phyloP scores from a whole-genome alignment of 2,329 filamentous ascomycete genomes.

The Ilyonectria mors-panacis region DNA sequence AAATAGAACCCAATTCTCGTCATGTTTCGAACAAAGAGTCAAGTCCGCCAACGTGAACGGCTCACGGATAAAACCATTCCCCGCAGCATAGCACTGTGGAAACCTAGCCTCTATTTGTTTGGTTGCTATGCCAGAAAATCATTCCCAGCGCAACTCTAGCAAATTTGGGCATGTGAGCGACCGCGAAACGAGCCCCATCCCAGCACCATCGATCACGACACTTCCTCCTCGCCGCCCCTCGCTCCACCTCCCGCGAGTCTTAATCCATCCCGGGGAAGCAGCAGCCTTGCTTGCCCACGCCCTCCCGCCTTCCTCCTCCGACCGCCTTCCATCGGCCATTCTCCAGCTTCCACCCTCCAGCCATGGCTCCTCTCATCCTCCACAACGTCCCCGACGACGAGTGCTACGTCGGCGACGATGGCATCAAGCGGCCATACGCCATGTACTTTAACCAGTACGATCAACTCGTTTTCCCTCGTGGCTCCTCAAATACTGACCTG shows the following conservation, averaged over 20 bases:
- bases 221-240: background rate
- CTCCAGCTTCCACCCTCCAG: conserved; percentile 14
- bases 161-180: conserved; percentile 22
- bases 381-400: conserved; percentile 80
- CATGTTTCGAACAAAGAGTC: background rate
- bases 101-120: conserved; percentile 13
- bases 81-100: conserved; percentile 5
- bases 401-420: conserved; percentile 76
- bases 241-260: background rate
- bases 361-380: conserved; percentile 76
- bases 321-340: conserved; percentile 1
- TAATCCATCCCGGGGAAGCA: background rate
- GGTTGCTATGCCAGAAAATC: conserved; percentile 30
- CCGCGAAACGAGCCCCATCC: conserved; percentile 12
- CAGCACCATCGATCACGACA: conserved; percentile 11
- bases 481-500: conserved; percentile 25
- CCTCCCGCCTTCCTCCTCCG: background rate
- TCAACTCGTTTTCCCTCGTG: background rate
- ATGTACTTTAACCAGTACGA: conserved; percentile 76
- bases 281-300: background rate
- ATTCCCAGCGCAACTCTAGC: conserved; percentile 10
- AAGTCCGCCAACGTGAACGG: background rate
- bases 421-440: conserved; percentile 75
- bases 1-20: too few species aligned
- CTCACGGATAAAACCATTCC: conserved; percentile 18